Conservation (phyloP, 176 grass and related monocot genomes). For the Luzula sylvatica region DNA sequence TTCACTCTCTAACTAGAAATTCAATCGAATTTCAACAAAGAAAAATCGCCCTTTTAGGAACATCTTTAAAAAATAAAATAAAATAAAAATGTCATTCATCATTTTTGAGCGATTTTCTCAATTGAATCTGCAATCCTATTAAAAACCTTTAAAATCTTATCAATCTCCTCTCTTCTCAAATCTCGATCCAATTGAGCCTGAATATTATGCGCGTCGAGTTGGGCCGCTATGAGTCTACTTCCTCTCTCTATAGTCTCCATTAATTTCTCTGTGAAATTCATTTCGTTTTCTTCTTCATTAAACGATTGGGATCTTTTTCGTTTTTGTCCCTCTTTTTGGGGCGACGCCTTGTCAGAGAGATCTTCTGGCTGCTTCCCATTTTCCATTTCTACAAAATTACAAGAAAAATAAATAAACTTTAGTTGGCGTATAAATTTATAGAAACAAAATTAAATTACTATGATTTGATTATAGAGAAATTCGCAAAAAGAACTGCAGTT, state of each 20-base stretch:
- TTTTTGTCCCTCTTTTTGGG: slow-evolving; percentile 6
- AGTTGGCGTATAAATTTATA: too few species aligned
- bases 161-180: slow-evolving; percentile 8
- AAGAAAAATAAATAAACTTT: background rate
- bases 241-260: slow-evolving; percentile 13
- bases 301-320: slow-evolving; percentile 10
- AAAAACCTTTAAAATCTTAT: slow-evolving; percentile 1
- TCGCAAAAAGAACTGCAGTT: too few species aligned
- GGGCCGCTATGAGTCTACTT: slow-evolving; percentile 12
- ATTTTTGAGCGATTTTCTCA: slow-evolving; percentile 13
- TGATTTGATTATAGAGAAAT: too few species aligned
- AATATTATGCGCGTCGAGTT: slow-evolving; percentile 14
- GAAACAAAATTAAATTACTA: too few species aligned
- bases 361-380: slow-evolving; percentile 4
- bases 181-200: slow-evolving; percentile 11
- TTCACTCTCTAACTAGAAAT: too few species aligned
- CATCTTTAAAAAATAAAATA: too few species aligned
- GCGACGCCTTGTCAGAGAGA: background rate
- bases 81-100: too few species aligned
- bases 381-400: background rate
- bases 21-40: too few species aligned
- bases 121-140: slow-evolving; percentile 10
- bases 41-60: too few species aligned
- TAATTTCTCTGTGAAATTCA: background rate
- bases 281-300: background rate